Evolutionary conservation across 1,284 basidiomycete species (phyloP), one percentile per base, ranked within the genome.

Genomic region (Violaceomyces palustris): DNA sequence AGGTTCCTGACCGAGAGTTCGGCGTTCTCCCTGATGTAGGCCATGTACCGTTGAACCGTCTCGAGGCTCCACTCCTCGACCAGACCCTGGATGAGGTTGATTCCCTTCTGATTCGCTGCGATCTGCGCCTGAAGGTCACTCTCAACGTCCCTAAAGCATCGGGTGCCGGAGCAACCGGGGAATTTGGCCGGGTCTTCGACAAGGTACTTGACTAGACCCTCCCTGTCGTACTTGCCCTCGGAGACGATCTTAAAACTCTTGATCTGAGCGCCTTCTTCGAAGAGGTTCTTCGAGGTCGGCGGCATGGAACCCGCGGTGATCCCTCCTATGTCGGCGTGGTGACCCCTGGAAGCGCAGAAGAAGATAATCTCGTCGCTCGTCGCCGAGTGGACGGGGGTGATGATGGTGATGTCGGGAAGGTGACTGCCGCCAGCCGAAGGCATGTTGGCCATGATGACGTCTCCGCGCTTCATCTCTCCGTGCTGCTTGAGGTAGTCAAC

Each of bases 61-160:
- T 82, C 76, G 27, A 96, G 78, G 3, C 85, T 82, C 69, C 93
- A 94, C 62, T 97, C 90, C 6, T 83, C 80, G 29, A 93, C 85
- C 56, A 96, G 85, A 82, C 69, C 40, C 47, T 63, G 57, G 42
- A 65, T 60, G 32, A 72, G 42, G 17, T 58, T 62, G 50, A 74
- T 83, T 12, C 90, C 92, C 77, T 94, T 96, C 74, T 93, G 83
- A 72, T 94, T 96, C 14, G 93, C 92, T 0, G 91, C 88, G 49
- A 97, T 87, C 84, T 94, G 91, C 41, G 92, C 91, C 73, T 92
- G 90, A 47, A 96, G 73, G 73, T 96, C 92, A 59, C 86, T 86
- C 77, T 92, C 87, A 12, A 93, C 85, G 68, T 96, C 90, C 39
- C 84, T 77, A 45, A 93, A 64, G 51, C 74, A 75, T 3, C 76